A percentile compares a stretch with the other conserved stretches of the same genome.
These are phyloP conservation scores for Dovyalis caffra DNA, from an alignment of 345 rosid species.

Conservation along the genomic window DNA sequence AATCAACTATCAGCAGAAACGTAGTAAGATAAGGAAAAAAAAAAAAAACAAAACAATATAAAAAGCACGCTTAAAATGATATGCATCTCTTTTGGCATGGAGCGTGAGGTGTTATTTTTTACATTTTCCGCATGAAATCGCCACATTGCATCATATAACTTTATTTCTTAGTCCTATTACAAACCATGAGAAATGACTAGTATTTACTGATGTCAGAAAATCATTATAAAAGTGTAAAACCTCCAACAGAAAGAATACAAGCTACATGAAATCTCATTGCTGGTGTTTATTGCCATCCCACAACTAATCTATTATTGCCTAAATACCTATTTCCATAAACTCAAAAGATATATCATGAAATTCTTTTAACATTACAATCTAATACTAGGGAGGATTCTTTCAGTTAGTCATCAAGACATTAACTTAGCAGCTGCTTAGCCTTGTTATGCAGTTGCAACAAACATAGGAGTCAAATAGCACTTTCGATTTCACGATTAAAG, in stretches of 20 bases:
- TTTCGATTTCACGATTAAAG: not conserved
- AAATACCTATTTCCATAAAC: not conserved
- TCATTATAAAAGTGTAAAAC: not conserved
- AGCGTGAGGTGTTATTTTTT: not conserved
- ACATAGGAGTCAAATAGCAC: not conserved
- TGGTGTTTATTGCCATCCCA: not conserved
- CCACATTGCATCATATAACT: not conserved
- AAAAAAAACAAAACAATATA: not conserved
- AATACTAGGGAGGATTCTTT: not conserved
- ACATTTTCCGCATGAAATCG: not conserved
- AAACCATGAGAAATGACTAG: not conserved
- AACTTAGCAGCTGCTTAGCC: not conserved
- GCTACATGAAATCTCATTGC: not conserved
- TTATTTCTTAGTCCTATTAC: not conserved
- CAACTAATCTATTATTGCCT: not conserved
- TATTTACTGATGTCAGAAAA: not conserved
- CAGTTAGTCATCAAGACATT: not conserved
- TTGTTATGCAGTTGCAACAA: not conserved
- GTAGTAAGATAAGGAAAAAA: too few relatives aligned
- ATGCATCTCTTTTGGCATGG: not conserved
- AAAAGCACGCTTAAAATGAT: not conserved
- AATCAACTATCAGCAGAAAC: slow-evolving; percentile 1
- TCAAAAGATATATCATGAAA: not conserved
- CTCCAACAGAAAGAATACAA: not conserved
- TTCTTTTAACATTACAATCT: not conserved